Percentiles rank a stretch among this genome's conserved stretches.
These are phyloP conservation scores for Nemania bipapillata DNA, from an alignment of 2,329 filamentous ascomycete species.

Conservation along the genomic window DNA sequence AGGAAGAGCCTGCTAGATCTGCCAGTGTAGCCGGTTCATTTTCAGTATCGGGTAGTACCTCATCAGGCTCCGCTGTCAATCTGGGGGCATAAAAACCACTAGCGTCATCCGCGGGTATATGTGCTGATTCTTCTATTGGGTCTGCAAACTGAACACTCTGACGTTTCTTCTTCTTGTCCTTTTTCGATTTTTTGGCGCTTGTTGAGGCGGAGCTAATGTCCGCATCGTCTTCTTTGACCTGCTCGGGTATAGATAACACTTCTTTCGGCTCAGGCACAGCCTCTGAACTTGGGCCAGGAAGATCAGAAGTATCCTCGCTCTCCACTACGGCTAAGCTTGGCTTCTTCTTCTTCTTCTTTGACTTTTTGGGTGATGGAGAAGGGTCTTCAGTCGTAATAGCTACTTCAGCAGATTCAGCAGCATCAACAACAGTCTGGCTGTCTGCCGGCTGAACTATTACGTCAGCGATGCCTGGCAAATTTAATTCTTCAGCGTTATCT, in stretches of 20 bases:
- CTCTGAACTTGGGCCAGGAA: constrained; percentile 26
- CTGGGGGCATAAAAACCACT: constrained; percentile 25
- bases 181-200: constrained; percentile 41
- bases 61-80: constrained; percentile 29
- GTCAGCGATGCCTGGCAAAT: constrained; percentile 21
- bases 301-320: constrained; percentile 23
- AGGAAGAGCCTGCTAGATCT: background rate
- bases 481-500: constrained; percentile 12
- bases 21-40: background rate
- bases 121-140: constrained; percentile 37
- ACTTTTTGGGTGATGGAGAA: constrained; percentile 29
- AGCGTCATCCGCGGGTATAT: constrained; percentile 29
- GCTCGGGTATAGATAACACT: constrained; percentile 27
- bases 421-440: background rate
- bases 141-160: constrained; percentile 43
- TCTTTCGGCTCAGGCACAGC: constrained; percentile 29
- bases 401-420: background rate
- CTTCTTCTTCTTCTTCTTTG: constrained; percentile 38
- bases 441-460: constrained; percentile 10
- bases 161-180: constrained; percentile 45
- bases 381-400: constrained; percentile 19
- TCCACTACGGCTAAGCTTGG: constrained; percentile 25
- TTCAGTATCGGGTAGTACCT: background rate
- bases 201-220: constrained; percentile 27
- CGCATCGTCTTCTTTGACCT: constrained; percentile 33